These are phyloP conservation scores for Hypoxylon rubiginosum DNA, from an alignment of 2,329 filamentous ascomycete genomes.

Conservation along the genomic window DNA sequence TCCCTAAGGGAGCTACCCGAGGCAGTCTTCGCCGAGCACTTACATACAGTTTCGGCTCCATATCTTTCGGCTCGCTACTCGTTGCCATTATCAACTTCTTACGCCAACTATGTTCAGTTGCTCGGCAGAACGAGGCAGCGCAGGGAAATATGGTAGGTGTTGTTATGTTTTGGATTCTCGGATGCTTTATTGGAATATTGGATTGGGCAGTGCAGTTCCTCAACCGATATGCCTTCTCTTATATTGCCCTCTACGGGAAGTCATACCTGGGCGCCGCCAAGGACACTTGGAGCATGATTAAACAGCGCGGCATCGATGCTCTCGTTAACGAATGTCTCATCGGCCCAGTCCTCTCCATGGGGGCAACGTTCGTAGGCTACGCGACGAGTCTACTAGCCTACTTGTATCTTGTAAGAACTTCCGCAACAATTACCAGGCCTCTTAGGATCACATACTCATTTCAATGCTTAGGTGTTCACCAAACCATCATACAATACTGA, in stretches of 20 bases:
- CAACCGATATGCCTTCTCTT: conserved; percentile 92
- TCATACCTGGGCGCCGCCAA: conserved; percentile 88
- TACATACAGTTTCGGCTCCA: conserved; percentile 93
- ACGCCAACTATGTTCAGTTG: conserved; percentile 85
- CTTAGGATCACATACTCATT: conserved; percentile 14
- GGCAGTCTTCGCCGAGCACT: conserved; percentile 85
- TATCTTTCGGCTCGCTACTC: conserved; percentile 86
- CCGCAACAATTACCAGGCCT: conserved; percentile 57
- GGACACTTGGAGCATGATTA: conserved; percentile 92
- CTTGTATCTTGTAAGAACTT: conserved; percentile 87
- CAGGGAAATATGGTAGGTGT: conserved; percentile 75
- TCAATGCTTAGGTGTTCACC: conserved; percentile 44
- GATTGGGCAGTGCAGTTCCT: conserved; percentile 91
- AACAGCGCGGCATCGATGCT: conserved; percentile 89
- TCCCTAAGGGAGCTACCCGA: conserved; percentile 83
- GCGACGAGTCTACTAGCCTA: conserved; percentile 85
- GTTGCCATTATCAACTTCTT: conserved; percentile 90
- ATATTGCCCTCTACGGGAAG: conserved; percentile 94
- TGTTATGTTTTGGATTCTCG: conserved; percentile 79
- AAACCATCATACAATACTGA: conserved; percentile 45
- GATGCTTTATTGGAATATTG: conserved; percentile 81
- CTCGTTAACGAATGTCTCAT: conserved; percentile 91
- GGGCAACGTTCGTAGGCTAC: conserved; percentile 84
- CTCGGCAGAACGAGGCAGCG: conserved; percentile 72
- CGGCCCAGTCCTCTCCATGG: conserved; percentile 69